Evolutionary conservation across 495 filamentous ascomycete genomes (phyloP), one percentile per base, ranked within the genome.

Genomic region (Podospora pseudoanserina): DNA sequence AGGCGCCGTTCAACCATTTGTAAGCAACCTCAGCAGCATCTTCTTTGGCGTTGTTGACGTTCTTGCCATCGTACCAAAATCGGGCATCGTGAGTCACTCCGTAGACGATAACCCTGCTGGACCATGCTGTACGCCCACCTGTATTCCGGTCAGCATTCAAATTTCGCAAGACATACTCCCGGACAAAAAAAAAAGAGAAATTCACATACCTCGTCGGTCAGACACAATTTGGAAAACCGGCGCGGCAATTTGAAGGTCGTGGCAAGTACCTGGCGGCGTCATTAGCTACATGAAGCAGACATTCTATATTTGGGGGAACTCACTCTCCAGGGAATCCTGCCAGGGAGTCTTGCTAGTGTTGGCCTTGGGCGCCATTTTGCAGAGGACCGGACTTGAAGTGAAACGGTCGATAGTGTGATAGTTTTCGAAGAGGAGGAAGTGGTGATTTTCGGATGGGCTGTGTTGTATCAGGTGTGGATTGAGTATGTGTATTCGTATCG

Each of bases 41-140:
- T 74, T 97, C 94, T 78, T 87, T 91, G 64, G 94, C 93, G 74
- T 94, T 95, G 79, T 93, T 86, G 79, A 93, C 80, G 73, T 90
- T 91, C 70, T 92, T 86, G 53, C 92, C 93, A 77, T 96, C 92
- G 78, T 96, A 97, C 92, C 91, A 97, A 81, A 88, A 96, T 67
- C 92, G 88, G 54, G 93, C 94, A 9, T 80, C 67, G 74, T 89
- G 81, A 58, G 75, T 75, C 58, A 81, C 73, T 67, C 87, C 85
- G 68, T 79, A 73, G 65, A 94, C 81, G 16, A 78, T 84, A 67
- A 96, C 90, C 44, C 80, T 84, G 79, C 86, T 88, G 61, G 92
- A 94, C 93, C 93, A 97, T 63, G 93, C 93, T 39, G 93, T 97
- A 70, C 93, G 90, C 70, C 92, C 93, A 73, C 93, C 92, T 96